These are phyloP conservation scores for Diplosphaera chodatii DNA, from an alignment of 139 green algal genomes.

Conservation along the genomic window DNA sequence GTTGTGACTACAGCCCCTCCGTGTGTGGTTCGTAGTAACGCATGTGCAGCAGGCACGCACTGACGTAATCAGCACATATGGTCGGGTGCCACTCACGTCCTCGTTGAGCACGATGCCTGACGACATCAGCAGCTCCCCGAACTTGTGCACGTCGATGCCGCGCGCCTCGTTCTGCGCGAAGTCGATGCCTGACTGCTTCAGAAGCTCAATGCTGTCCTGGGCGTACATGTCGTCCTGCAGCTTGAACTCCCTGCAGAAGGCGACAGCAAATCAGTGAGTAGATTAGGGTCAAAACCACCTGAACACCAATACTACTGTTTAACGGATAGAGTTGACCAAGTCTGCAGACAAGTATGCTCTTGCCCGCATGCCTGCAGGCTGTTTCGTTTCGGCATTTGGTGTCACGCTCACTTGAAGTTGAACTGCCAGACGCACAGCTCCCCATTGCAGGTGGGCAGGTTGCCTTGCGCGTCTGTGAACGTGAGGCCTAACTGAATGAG, in stretches of 20 bases:
- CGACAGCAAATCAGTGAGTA: no score
- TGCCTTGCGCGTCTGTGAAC: conserved; percentile 87
- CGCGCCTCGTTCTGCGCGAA: conserved; percentile 80
- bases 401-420: conserved; percentile 81
- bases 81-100: conserved; percentile 39
- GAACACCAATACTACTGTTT: no score
- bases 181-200: conserved; percentile 94
- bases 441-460: conserved; percentile 71
- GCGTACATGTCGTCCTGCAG: conserved; percentile 94
- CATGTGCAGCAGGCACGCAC: no score
- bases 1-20: no score
- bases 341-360: no score
- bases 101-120: conserved; percentile 96
- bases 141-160: conserved; percentile 89
- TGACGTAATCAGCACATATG: background rate
- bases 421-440: conserved; percentile 98
- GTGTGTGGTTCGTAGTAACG: no score
- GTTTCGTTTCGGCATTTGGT: background rate
- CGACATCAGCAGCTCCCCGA: conserved; percentile 95
- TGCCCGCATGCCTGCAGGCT: no score
- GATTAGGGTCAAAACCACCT: background rate
- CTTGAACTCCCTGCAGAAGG: conserved; percentile 71
- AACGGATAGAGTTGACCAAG: no score
- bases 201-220: conserved; percentile 94
- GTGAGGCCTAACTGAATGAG: conserved; percentile 98